Conservation (phyloP, 257 asterid genomes). For the Solanum lycopersicoides region DNA sequence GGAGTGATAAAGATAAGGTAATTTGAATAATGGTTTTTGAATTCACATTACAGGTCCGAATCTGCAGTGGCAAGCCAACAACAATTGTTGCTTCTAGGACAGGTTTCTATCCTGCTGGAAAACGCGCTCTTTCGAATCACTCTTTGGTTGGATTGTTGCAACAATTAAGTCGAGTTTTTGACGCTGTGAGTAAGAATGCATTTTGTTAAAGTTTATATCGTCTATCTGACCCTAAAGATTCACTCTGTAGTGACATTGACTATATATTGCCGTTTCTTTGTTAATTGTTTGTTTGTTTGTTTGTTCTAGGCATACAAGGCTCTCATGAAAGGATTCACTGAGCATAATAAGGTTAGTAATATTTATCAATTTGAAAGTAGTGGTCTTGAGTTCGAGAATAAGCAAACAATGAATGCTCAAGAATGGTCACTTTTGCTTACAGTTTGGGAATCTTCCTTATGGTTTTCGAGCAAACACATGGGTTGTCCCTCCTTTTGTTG, state of each 20-base stretch:
- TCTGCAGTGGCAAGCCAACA: constrained; percentile 77
- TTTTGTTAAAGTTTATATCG: neutral
- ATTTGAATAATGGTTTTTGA: neutral
- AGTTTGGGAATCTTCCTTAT: constrained; percentile 98
- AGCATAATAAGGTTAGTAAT: constrained; percentile 78
- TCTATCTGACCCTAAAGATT: neutral
- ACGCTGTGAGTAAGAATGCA: constrained; percentile 39
- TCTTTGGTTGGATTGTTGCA: constrained; percentile 66
- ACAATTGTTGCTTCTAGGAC: constrained; percentile 58
- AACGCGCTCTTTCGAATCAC: constrained; percentile 41
- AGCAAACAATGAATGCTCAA: constrained; percentile 7
- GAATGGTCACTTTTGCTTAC: constrained; percentile 10
- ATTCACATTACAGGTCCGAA: constrained; percentile 42
- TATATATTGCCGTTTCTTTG: neutral
- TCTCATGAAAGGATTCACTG: constrained; percentile 77
- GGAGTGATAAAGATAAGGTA: neutral
- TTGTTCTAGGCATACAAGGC: constrained; percentile 78
- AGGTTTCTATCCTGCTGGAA: constrained; percentile 82
- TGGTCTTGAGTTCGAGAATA: constrained; percentile 8
- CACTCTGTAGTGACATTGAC: neutral
- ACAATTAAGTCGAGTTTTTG: constrained; percentile 63
- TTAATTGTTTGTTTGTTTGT: neutral
- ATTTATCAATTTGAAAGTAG: constrained; percentile 4
- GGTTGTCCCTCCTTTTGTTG: constrained; percentile 75
- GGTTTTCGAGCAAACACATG: constrained; percentile 98